A percentile compares a stretch with the other conserved stretches of the same genome.
Conservation (phyloP, 179 eudicot species). For the Vitellaria paradoxa region DNA sequence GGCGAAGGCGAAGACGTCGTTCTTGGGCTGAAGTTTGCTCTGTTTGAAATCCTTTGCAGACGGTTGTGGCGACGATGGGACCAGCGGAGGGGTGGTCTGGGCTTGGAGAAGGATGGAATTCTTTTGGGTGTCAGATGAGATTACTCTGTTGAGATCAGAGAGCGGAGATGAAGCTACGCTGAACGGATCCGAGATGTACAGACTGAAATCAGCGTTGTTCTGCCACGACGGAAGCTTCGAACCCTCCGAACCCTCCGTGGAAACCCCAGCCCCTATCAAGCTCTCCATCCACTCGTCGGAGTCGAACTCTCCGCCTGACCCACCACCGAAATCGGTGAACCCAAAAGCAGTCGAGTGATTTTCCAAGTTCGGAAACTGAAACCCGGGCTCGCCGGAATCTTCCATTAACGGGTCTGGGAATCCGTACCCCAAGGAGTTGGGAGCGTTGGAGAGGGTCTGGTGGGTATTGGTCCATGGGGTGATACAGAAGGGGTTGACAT, state of each 20-base stretch:
- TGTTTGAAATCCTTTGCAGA: neutral
- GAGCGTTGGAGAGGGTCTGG: slow-evolving; percentile 23
- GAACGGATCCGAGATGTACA: slow-evolving; percentile 53
- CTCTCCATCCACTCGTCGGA: slow-evolving; percentile 97
- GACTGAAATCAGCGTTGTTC: slow-evolving; percentile 40
- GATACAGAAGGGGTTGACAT: slow-evolving; percentile 40
- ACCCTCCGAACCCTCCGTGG: slow-evolving; percentile 33
- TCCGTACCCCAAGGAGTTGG: slow-evolving; percentile 33
- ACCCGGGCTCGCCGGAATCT: slow-evolving; percentile 39
- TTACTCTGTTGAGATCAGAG: slow-evolving; percentile 56
- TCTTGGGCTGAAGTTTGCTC: neutral
- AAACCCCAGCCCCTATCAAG: slow-evolving; percentile 55
- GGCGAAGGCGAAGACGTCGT: slow-evolving; percentile 23
- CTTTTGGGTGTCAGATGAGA: slow-evolving; percentile 39
- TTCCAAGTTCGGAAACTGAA: slow-evolving; percentile 52
- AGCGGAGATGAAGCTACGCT: slow-evolving; percentile 33
- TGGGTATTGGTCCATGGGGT: slow-evolving; percentile 37
- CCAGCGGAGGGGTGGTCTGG: slow-evolving; percentile 21
- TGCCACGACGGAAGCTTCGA: slow-evolving; percentile 37
- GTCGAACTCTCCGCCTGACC: slow-evolving; percentile 56
- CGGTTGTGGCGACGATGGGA: slow-evolving; percentile 24
- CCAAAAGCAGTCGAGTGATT: slow-evolving; percentile 43
- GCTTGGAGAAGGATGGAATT: slow-evolving; percentile 14
- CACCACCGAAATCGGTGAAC: slow-evolving; percentile 51
- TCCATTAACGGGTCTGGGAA: slow-evolving; percentile 60